Conservation (phyloP, 768 basidiomycete genomes). For the Lentinus tigrinus region DNA sequence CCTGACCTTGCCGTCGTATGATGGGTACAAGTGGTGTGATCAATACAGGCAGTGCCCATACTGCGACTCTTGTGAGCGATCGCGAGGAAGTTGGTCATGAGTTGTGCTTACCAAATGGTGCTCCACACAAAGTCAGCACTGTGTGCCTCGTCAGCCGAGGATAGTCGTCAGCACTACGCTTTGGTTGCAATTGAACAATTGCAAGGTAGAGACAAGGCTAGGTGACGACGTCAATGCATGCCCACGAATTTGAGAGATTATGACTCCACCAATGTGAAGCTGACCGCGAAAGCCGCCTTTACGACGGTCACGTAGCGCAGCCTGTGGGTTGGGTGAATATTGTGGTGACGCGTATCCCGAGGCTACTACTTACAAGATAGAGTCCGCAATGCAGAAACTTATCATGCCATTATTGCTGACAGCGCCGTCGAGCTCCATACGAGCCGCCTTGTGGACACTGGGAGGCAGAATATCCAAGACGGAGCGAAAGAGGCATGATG, state of each 20-base stretch:
- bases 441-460: conserved; percentile 5
- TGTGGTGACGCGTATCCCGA: too few relatives aligned
- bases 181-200: conserved; percentile 5
- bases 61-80: not conserved
- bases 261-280: conserved; percentile 21
- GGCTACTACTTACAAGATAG: conserved; percentile 19
- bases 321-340: not conserved
- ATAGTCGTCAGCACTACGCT: conserved; percentile 10
- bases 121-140: conserved; percentile 11
- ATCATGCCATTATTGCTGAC: not conserved
- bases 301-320: conserved; percentile 21
- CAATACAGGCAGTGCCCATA: conserved; percentile 22
- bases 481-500: conserved; percentile 18
- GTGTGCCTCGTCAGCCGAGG: conserved; percentile 15
- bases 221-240: not conserved
- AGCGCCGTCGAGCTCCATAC: not conserved
- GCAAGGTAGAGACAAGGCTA: conserved; percentile 21
- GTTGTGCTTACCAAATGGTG: conserved; percentile 18
- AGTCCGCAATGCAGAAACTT: conserved; percentile 18
- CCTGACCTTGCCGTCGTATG: not conserved
- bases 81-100: not conserved
- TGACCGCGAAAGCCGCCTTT: conserved; percentile 23
- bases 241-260: not conserved
- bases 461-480: conserved; percentile 15
- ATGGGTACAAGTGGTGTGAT: conserved; percentile 13